Conservation (phyloP, 306 rosid species). For the Sphenostylis stenocarpa region DNA sequence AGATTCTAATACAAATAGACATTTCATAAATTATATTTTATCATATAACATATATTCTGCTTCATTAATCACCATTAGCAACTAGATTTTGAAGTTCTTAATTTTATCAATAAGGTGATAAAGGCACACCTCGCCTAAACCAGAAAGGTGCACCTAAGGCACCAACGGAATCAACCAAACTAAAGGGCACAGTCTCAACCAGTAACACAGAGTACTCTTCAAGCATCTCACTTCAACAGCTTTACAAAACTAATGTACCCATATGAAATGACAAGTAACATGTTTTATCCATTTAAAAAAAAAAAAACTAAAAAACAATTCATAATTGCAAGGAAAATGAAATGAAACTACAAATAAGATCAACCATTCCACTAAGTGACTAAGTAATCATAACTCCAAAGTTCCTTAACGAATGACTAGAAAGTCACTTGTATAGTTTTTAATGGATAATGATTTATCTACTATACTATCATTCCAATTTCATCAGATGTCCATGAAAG, state of each 20-base stretch:
- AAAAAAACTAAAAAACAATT: background rate
- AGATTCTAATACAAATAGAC: background rate
- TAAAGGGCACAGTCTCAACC: conserved; percentile 8
- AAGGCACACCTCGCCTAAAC: background rate
- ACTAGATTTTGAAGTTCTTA: background rate
- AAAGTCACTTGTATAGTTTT: conserved; percentile 2
- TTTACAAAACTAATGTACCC: background rate
- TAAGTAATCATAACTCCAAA: background rate
- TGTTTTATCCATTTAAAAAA: conserved; percentile 10
- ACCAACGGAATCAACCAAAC: background rate
- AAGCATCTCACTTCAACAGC: background rate
- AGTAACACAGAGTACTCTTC: background rate
- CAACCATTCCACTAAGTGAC: background rate
- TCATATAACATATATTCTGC: background rate
- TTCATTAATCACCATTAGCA: background rate
- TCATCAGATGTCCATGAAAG: background rate
- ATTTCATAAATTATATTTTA: background rate
- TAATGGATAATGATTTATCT: background rate
- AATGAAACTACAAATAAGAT: background rate
- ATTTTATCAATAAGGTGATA: background rate
- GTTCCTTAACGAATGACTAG: background rate
- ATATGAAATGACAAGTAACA: conserved; percentile 1
- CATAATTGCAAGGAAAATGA: background rate
- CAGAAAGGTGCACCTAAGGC: conserved; percentile 1
- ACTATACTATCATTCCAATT: background rate